Evolutionary conservation across 2,329 filamentous ascomycete species (phyloP), one percentile per base, ranked within the genome.

Genomic region (Aaosphaeria pasadenensis): DNA sequence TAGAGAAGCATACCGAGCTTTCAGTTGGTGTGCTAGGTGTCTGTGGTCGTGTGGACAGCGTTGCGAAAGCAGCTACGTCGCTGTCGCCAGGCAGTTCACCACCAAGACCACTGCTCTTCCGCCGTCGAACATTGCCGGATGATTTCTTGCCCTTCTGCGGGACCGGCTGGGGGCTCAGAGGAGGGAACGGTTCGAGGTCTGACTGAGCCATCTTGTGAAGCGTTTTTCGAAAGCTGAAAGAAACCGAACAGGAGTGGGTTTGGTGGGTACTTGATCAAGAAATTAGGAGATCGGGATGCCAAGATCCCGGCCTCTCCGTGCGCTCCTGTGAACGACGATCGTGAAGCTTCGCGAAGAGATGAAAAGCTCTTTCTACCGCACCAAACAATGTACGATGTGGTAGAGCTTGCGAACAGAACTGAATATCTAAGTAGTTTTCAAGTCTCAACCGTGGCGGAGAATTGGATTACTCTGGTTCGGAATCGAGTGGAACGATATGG

Each of bases 21-120:
- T 54, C 52, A 43, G 49, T 49, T 11, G 47, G 51, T 28, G 39
- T 55, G 49, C 42, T 46, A 47, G 61, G 57, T 39, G 59, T 59
- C 13, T 54, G 67, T 6, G 43, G 9, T 7, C 5, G 11, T 11
- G 9, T n/a, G 9, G n/a, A 9, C 33, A n/a, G n/a, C 30, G 79
- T 81, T 49, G 78, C 77, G 44, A 81, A 66, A 13, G 77, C 71
- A 32, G 73, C 74, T 30, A 70, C 77, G 53, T 74, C 73, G 36
- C 74, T 80, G 58, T 81, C 78, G 49, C 78, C 77, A 30, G 74
- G 71, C 29, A 79, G 74, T 51, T 81, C 78, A 36, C 70, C 75
- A 31, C 77, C 77, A 11, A 81, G 67, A 35, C 68, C 75, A 59
- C 73, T 77, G 11, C 72, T 74, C 54, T 73, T 75, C 56, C 75